These are phyloP conservation scores for Gymnopilus dilepis DNA, from an alignment of 768 basidiomycete species.

Conservation along the genomic window DNA sequence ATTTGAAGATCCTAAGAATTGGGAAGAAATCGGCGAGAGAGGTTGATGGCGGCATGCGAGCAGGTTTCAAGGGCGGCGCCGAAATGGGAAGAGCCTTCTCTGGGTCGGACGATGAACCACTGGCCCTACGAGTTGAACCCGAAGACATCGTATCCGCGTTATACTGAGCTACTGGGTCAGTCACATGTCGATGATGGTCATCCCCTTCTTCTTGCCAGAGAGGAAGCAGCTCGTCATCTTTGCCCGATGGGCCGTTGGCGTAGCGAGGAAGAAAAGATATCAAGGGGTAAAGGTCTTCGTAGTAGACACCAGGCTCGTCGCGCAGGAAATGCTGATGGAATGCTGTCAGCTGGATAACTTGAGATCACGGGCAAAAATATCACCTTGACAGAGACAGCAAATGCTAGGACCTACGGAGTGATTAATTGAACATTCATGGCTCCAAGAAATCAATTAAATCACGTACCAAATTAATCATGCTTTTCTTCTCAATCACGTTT, in stretches of 20 bases:
- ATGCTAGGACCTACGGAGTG: slow-evolving; percentile 60
- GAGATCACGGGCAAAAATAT: neutral
- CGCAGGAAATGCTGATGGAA: slow-evolving; percentile 65
- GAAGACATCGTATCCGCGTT: slow-evolving; percentile 14
- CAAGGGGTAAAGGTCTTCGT: slow-evolving; percentile 76
- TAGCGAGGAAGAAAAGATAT: slow-evolving; percentile 72
- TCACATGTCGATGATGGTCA: slow-evolving; percentile 13
- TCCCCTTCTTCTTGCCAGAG: slow-evolving; percentile 58
- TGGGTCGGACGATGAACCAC: slow-evolving; percentile 33
- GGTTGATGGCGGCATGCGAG: slow-evolving; percentile 62
- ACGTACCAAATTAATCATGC: slow-evolving; percentile 70
- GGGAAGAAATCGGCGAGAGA: slow-evolving; percentile 61
- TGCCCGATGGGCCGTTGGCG: slow-evolving; percentile 37
- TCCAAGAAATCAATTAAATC: neutral
- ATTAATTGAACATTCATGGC: neutral
- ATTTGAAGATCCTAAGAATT: slow-evolving; percentile 55
- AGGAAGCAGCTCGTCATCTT: slow-evolving; percentile 55
- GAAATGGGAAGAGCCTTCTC: slow-evolving; percentile 38
- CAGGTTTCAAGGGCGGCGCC: slow-evolving; percentile 46
- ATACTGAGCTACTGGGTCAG: slow-evolving; percentile 23
- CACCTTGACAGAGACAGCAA: slow-evolving; percentile 71
- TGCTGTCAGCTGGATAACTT: neutral
- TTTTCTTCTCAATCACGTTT: slow-evolving; percentile 74
- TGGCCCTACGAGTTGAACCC: slow-evolving; percentile 11
- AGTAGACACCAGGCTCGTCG: slow-evolving; percentile 72